Evolutionary conservation across 495 filamentous ascomycete species (phyloP).

Genomic region (Geopyxis carbonaria): DNA sequence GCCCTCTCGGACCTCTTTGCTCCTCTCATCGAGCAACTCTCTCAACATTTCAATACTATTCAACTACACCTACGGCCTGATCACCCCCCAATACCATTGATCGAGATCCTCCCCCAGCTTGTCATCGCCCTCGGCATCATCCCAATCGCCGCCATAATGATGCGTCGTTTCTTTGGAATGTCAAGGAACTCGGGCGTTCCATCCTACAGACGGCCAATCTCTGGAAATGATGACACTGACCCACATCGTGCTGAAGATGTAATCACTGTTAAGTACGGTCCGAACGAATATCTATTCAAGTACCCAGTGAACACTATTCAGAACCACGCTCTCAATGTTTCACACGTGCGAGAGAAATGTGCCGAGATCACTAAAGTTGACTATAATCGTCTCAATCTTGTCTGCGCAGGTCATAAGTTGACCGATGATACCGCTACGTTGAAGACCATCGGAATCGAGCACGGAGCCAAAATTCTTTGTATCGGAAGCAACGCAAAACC

Average conservation of each 20-base stretch:
- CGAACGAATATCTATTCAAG: slow-evolving; percentile 16
- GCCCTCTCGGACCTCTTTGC: no score
- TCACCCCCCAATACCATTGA: slow-evolving; percentile 11
- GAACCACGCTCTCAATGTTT: slow-evolving; percentile 13
- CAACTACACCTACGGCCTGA: slow-evolving; percentile 15
- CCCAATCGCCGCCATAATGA: slow-evolving; percentile 9
- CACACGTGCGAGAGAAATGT: slow-evolving; percentile 10
- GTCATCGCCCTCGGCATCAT: slow-evolving; percentile 13
- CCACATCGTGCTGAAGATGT: slow-evolving; percentile 13
- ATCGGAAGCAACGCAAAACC: slow-evolving; percentile 9
- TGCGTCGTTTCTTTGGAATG: slow-evolving; percentile 21
- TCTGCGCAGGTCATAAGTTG: slow-evolving; percentile 17
- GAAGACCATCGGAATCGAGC: slow-evolving; percentile 15
- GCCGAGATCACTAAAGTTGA: slow-evolving; percentile 8
- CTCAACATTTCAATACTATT: slow-evolving; percentile 14
- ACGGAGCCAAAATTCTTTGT: slow-evolving; percentile 14
- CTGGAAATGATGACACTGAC: slow-evolving; percentile 13
- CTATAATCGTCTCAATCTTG: slow-evolving; percentile 7
- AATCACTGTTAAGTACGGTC: slow-evolving; percentile 15
- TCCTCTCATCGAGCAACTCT: slow-evolving; percentile 11
- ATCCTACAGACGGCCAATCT: slow-evolving; percentile 9
- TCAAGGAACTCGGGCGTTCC: not conserved
- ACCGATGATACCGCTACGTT: slow-evolving; percentile 19
- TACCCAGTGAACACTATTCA: slow-evolving; percentile 14
- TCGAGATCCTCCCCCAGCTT: slow-evolving; percentile 17